These are phyloP conservation scores for Tricholoma matsutake DNA, from an alignment of 768 basidiomycete genomes.

Conservation along the genomic window DNA sequence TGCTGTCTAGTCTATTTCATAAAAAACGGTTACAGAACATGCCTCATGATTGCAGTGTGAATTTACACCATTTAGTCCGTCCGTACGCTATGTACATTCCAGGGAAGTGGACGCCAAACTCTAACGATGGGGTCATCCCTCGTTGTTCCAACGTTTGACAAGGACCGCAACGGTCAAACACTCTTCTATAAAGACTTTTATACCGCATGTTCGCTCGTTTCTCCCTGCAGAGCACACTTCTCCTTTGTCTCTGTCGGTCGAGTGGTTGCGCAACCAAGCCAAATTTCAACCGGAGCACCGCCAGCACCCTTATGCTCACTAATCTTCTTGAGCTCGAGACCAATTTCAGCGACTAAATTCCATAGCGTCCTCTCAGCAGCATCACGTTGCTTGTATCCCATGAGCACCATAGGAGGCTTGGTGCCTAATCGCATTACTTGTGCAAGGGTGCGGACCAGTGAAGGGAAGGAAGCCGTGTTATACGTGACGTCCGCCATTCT, in stretches of 20 bases:
- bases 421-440: conserved; percentile 38
- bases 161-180: too few relatives aligned
- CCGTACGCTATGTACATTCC: neutral
- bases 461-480: conserved; percentile 82
- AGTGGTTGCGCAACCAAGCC: conserved; percentile 43
- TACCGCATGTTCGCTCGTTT: neutral
- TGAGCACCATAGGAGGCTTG: conserved; percentile 44
- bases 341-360: conserved; percentile 51
- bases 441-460: conserved; percentile 66
- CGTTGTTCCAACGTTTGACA: too few relatives aligned
- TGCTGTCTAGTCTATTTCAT: neutral
- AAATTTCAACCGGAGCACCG: conserved; percentile 66
- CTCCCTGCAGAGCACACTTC: neutral
- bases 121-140: neutral
- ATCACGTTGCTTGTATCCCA: conserved; percentile 90
- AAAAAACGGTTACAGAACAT: too few relatives aligned
- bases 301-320: conserved; percentile 57
- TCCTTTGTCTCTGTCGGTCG: neutral
- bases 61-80: neutral
- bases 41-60: neutral
- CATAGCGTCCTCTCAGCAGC: conserved; percentile 71
- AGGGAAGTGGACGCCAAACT: neutral
- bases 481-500: conserved; percentile 95
- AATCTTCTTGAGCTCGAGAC: conserved; percentile 54
- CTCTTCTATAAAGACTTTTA: too few relatives aligned